Percentiles rank a stretch among this genome's conserved stretches.
Evolutionary conservation across 1,139 yeast species (phyloP).

Genomic region (Schwanniomyces etchellsii): DNA sequence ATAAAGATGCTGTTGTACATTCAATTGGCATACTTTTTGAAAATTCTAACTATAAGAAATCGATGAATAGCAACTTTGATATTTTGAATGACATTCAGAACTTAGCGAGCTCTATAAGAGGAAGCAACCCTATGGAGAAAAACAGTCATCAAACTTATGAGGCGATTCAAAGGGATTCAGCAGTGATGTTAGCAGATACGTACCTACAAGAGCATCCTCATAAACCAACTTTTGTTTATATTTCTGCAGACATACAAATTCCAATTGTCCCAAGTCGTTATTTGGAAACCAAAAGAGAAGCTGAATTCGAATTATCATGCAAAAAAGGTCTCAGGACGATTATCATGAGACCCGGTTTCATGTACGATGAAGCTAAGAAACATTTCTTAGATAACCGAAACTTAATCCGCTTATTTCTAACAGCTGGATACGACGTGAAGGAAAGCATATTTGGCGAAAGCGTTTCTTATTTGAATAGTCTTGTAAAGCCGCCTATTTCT

Average conservation of each 20-base stretch:
- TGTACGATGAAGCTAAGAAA: conserved; percentile 54
- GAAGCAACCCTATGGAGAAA: conserved; percentile 52
- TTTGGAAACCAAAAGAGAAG: conserved; percentile 68
- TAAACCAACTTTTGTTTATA: conserved; percentile 57
- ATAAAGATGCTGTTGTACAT: conserved; percentile 71
- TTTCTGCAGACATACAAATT: conserved; percentile 72
- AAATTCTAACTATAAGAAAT: conserved; percentile 57
- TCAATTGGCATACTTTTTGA: conserved; percentile 73
- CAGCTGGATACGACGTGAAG: conserved; percentile 39
- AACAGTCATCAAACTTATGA: conserved; percentile 47
- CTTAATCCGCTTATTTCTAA: conserved; percentile 19
- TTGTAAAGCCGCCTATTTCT: conserved; percentile 60
- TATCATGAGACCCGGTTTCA: conserved; percentile 73
- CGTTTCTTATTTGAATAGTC: conserved; percentile 30
- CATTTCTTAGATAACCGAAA: conserved; percentile 23
- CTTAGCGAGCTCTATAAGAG: conserved; percentile 23
- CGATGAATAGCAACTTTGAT: conserved; percentile 38
- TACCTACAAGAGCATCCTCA: conserved; percentile 23
- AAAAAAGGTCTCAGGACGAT: conserved; percentile 50
- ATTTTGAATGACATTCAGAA: conserved; percentile 25
- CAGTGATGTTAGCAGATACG: conserved; percentile 57
- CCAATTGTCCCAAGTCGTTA: conserved; percentile 69
- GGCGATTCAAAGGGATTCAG: conserved; percentile 65
- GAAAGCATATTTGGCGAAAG: conserved; percentile 24
- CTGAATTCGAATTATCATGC: conserved; percentile 55